Evolutionary conservation across 2,329 filamentous ascomycete genomes (phyloP).

Genomic region (Fusarium bulbicola): DNA sequence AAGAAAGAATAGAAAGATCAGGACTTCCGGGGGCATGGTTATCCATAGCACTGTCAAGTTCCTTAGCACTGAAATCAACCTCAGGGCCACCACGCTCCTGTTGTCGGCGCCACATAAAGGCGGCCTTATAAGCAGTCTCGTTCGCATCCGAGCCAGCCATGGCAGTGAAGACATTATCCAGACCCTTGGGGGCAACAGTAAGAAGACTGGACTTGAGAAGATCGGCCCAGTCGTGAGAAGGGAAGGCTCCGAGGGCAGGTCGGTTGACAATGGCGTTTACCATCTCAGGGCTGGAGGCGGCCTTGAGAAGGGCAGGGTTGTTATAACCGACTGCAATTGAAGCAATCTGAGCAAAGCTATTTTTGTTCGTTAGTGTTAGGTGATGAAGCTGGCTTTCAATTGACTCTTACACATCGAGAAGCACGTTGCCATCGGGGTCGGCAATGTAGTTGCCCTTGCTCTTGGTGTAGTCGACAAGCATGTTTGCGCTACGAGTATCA

Average conservation of each 20-base stretch:
- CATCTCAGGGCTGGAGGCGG: slow-evolving; percentile 82
- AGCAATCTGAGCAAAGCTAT: slow-evolving; percentile 87
- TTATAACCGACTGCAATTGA: slow-evolving; percentile 94
- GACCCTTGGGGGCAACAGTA: slow-evolving; percentile 81
- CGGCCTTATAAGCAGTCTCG: slow-evolving; percentile 93
- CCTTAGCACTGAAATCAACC: slow-evolving; percentile 82
- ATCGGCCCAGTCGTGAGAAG: slow-evolving; percentile 82
- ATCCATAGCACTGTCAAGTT: slow-evolving; percentile 78
- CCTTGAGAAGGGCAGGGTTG: slow-evolving; percentile 78
- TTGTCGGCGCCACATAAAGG: slow-evolving; percentile 91
- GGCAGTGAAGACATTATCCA: slow-evolving; percentile 90
- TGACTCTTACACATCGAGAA: slow-evolving; percentile 73
- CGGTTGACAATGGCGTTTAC: slow-evolving; percentile 83
- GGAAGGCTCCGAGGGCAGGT: slow-evolving; percentile 91
- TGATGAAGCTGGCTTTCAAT: not conserved
- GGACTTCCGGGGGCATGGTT: slow-evolving; percentile 83
- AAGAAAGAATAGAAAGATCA: slow-evolving; percentile 83
- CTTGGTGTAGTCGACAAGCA: slow-evolving; percentile 79
- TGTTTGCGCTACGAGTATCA: slow-evolving; percentile 86
- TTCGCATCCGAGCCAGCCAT: slow-evolving; percentile 92
- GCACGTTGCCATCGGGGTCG: slow-evolving; percentile 75
- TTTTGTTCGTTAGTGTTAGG: slow-evolving; percentile 4
- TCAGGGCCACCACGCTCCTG: slow-evolving; percentile 79
- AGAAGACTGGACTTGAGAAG: slow-evolving; percentile 84
- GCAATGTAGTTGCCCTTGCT: slow-evolving; percentile 84